phyloP scores from a whole-genome alignment of 805 yeast genomes.

The Vanderwaltozyma yarrowii region DNA sequence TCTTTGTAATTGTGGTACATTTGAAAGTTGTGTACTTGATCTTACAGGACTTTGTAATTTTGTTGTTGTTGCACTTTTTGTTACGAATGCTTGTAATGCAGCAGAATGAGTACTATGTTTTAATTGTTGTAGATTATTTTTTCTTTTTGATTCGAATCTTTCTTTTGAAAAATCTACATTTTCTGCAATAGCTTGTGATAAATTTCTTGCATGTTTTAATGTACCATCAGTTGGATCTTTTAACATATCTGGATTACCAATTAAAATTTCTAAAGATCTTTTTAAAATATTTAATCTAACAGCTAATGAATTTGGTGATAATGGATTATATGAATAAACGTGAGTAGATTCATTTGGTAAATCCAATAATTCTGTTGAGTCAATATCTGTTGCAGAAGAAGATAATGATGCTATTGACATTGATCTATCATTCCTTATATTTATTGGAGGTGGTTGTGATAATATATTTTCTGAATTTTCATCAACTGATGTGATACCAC shows the following conservation, averaged over 20 bases:
- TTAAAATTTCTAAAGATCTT: conserved; percentile 62
- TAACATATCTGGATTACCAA: conserved; percentile 44
- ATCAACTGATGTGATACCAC: not conserved
- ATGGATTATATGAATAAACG: conserved; percentile 74
- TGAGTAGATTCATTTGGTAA: conserved; percentile 76
- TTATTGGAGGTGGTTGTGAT: not conserved
- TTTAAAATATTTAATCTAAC: conserved; percentile 64
- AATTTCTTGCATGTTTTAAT: conserved; percentile 2
- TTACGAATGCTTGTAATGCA: conserved; percentile 24
- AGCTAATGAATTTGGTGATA: conserved; percentile 73
- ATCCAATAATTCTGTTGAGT: conserved; percentile 38
- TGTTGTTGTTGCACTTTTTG: conserved; percentile 10
- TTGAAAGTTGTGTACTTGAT: not conserved
- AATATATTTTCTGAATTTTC: too few relatives aligned
- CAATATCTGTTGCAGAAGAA: conserved; percentile 19
- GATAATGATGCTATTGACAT: conserved; percentile 6
- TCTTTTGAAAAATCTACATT: conserved; percentile 1
- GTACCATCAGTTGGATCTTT: conserved; percentile 8
- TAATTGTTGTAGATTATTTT: not conserved
- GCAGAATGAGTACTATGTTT: conserved; percentile 11
- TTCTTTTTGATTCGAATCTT: not conserved
- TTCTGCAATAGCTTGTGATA: conserved; percentile 1
- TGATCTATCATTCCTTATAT: not conserved
- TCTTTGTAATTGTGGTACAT: conserved; percentile 7
- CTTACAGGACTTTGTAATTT: not conserved